Evolutionary conservation across 2,329 filamentous ascomycete genomes (phyloP), one percentile per base, ranked within the genome.

Genomic region (Metarhizium guizhouense): DNA sequence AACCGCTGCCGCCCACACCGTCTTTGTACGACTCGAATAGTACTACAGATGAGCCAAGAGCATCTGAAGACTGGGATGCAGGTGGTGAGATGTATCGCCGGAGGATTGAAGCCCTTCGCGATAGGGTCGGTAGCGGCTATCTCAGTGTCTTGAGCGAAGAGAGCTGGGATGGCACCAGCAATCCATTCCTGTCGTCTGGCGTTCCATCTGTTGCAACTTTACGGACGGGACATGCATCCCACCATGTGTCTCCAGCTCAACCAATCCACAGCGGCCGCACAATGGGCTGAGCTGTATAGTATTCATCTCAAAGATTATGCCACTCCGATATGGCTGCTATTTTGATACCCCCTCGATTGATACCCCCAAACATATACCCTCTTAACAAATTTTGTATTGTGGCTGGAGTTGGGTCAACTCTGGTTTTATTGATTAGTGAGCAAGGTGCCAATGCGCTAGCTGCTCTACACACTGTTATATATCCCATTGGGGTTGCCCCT

Each of bases 61-160:
- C 75, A 13, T 61, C 73, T 4, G 73, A 77, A 49, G 79, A 87
- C 57, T 89, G 85, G 81, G 83, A 84, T 57, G 74, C 82, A 47
- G 82, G 83, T 57, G 87, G 87, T 54, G 89, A 94, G 64, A 76
- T 89, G 7, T 97, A 96, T 70, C 84, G 88, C 56, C 88, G 88
- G 68, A 94, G 94, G 70, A 87, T 97, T 54, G 91, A 96, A 70
- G 85, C 88, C 3, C 74, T 96, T 54, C 86, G 91, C 58, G 87
- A 87, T 65, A 90, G 93, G 65, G 86, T 96, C 61, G 92, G 92
- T 36, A 90, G 85, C 63, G 88, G 85, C 42, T 99, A 95, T 80
- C 80, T 99, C 43, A 92, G 85, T 59, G 90, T 88, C 14, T 76
- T 97, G 52, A 87, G 88, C 58, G 92, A 96, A 64, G 88, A 94